These are phyloP conservation scores for Aechmea fasciata DNA, from an alignment of 176 grass and related monocot species.

Conservation along the genomic window DNA sequence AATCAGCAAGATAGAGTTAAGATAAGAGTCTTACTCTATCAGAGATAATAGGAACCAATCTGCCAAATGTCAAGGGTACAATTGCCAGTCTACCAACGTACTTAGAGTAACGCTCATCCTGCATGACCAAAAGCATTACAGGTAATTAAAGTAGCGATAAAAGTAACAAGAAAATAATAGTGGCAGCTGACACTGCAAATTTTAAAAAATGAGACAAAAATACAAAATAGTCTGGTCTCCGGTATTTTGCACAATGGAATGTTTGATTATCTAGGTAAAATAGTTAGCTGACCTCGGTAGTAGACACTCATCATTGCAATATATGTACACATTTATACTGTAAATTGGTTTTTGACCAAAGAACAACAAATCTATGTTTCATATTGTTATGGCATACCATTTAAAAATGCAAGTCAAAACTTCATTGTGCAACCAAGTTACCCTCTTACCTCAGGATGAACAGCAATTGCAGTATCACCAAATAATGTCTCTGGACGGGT, in stretches of 20 bases:
- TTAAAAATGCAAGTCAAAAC: not conserved
- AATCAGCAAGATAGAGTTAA: constrained; percentile 16
- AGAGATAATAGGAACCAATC: constrained; percentile 92
- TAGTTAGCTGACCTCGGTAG: too few species aligned
- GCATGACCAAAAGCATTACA: constrained; percentile 18
- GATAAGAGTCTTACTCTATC: constrained; percentile 51
- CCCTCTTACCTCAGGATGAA: constrained; percentile 63
- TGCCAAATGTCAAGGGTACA: constrained; percentile 93
- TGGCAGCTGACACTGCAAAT: not conserved
- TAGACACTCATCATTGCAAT: too few species aligned
- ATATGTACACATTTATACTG: too few species aligned
- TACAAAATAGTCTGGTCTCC: too few species aligned
- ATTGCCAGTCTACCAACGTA: constrained; percentile 76
- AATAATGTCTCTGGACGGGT: constrained; percentile 95
- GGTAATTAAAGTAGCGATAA: not conserved
- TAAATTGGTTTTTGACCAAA: not conserved
- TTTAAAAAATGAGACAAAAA: not conserved
- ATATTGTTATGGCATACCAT: too few species aligned
- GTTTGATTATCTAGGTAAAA: too few species aligned
- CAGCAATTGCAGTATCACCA: constrained; percentile 93
- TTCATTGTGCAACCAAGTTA: constrained; percentile 8
- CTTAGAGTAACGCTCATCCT: constrained; percentile 86
- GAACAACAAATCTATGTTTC: not conserved
- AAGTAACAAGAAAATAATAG: not conserved
- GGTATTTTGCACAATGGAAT: too few species aligned